Evolutionary conservation across 2,329 filamentous ascomycete genomes (phyloP), one percentile per base, ranked within the genome.

Genomic region (Aspergillus melleus): DNA sequence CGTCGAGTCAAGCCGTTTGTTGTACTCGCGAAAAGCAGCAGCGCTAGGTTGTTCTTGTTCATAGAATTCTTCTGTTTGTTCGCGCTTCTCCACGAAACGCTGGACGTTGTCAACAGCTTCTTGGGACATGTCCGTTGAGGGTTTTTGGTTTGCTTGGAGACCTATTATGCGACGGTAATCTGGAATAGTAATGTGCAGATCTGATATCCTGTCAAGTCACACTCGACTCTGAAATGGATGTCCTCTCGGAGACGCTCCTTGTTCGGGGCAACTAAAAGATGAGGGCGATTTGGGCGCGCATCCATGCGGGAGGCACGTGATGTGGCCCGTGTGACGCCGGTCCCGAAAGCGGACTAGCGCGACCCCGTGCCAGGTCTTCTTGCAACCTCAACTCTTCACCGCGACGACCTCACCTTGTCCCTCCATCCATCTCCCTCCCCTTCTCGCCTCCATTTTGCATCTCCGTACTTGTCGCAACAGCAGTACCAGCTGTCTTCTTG

Each of bases 1-100:
- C 2, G 90, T 91, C 56, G 84, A 83, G 59, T 91, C 85, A 49
- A 94, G 78, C 29, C 68, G 72, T 47, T 64, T 68, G 22, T 73
- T 70, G 63, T 78, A 77, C 16, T 66, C 65, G 56, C 74, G 70
- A 32, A 75, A 61, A 52, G 68, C 65, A 19, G 70, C 66, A 29
- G 66, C 55, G 50, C 65, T 71, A 10, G 72, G 62, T 52, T 66
- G 68, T 22, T 74, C 67, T 32, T 68, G 58, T 14, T 62, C 63
- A 51, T 72, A 70, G 56, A 74, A 68, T n/a, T 68, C 64, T 61
- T 78, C 75, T 22, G 70, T 68, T 46, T 71, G 69, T 52, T 67
- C 68, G 51, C 75, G 74, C 50, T 70, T 72, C 51, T 74, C 62
- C 20, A 67, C 67, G 53, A 78, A 78, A 52, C 63, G 61, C 52